Evolutionary conservation across 148 eudicot genomes (phyloP).

Genomic region (Chenopodium formosanum): DNA sequence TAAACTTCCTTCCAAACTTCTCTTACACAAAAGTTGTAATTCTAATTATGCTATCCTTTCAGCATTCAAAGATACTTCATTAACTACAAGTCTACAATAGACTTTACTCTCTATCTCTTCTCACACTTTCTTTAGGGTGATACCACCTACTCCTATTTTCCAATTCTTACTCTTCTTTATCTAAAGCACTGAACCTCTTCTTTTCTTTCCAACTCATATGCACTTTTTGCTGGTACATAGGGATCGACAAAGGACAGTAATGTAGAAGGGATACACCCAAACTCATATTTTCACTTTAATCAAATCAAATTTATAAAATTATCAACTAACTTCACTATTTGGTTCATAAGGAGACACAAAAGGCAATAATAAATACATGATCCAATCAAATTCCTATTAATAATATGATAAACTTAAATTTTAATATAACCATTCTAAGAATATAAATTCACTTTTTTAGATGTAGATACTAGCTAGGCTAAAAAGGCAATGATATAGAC

Average conservation of each 20-base stretch:
- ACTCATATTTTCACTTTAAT: not conserved
- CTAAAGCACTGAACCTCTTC: not conserved
- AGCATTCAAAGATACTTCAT: constrained; percentile 13
- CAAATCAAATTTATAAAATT: not conserved
- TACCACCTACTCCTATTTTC: constrained; percentile 18
- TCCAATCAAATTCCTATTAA: not conserved
- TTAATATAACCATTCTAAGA: not conserved
- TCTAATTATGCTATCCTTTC: constrained; percentile 11
- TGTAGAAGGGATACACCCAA: not conserved
- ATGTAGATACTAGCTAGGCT: not conserved
- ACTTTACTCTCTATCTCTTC: not conserved
- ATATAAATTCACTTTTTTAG: not conserved
- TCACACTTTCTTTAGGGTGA: constrained; percentile 17
- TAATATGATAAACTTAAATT: not conserved
- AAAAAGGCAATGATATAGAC: not conserved
- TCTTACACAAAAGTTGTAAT: constrained; percentile 21
- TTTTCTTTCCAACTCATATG: not conserved
- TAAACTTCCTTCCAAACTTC: constrained; percentile 15
- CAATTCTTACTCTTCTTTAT: constrained; percentile 1
- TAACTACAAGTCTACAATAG: not conserved
- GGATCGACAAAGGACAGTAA: not conserved
- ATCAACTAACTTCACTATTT: not conserved
- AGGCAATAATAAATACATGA: not conserved
- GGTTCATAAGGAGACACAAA: not conserved
- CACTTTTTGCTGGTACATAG: not conserved